A percentile compares a stretch with the other conserved stretches of the same genome.
These are phyloP conservation scores for Stemphylium vesicarium DNA, from an alignment of 2,329 filamentous ascomycete species.

Conservation along the genomic window DNA sequence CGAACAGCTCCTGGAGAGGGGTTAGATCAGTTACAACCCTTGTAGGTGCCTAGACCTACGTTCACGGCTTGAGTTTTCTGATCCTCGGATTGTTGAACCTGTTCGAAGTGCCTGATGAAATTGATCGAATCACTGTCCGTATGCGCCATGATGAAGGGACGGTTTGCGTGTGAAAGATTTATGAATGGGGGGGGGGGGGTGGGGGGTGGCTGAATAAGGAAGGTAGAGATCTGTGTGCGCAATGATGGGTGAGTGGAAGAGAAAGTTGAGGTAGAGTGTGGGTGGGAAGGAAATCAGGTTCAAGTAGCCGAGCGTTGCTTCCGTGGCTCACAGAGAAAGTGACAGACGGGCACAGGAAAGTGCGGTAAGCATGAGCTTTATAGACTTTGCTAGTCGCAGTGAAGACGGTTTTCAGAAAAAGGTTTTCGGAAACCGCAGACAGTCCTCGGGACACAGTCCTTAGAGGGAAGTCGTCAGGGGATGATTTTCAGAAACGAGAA, in stretches of 20 bases:
- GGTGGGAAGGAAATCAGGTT: not conserved
- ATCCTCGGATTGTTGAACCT: slow-evolving; percentile 36
- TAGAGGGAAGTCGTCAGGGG: not conserved
- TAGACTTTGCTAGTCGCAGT: slow-evolving; percentile 7
- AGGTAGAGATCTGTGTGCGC: not conserved
- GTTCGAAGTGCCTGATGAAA: slow-evolving; percentile 41
- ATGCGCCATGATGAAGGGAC: slow-evolving; percentile 18
- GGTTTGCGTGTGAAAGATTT: not conserved
- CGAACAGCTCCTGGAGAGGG: slow-evolving; percentile 47
- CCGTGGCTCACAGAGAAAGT: slow-evolving; percentile 1
- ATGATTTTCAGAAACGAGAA: not conserved
- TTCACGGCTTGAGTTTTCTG: slow-evolving; percentile 44
- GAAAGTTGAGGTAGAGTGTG: not conserved
- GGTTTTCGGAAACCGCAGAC: not conserved
- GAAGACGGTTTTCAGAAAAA: not conserved
- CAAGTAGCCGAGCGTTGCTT: slow-evolving; percentile 1
- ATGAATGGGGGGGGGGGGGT: not conserved
- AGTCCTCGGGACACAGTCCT: not conserved
- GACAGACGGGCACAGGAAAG: slow-evolving; percentile 7
- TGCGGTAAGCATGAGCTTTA: slow-evolving; percentile 18
- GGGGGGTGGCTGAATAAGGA: not conserved
- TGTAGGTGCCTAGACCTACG: slow-evolving; percentile 21
- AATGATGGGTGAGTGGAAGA: not conserved
- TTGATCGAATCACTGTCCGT: slow-evolving; percentile 12
- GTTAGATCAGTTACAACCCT: slow-evolving; percentile 2